Conservation (phyloP, 1,284 basidiomycete genomes). For the Neotropicomus parvogracilis region DNA sequence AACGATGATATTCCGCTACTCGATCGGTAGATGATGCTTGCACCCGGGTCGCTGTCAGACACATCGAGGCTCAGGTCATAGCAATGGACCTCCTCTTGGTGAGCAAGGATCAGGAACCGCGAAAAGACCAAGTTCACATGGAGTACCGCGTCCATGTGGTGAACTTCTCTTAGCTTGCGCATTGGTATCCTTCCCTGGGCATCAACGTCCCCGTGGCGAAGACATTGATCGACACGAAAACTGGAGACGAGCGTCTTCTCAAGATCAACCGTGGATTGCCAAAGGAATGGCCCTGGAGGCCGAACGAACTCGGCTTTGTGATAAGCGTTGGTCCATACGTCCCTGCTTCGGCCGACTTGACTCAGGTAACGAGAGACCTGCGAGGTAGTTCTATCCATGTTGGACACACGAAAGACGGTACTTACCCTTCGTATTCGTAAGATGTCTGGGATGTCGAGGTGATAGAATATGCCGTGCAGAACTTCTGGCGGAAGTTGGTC, state of each 20-base stretch:
- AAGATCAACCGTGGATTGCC: conserved; percentile 13
- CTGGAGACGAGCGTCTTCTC: conserved; percentile 13
- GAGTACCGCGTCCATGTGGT: conserved; percentile 12
- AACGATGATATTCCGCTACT: conserved; percentile 9
- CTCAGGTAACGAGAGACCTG: conserved; percentile 4
- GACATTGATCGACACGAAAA: conserved; percentile 9
- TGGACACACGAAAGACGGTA: background rate
- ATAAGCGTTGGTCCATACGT: conserved; percentile 20
- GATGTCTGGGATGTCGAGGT: conserved; percentile 18
- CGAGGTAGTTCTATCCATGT: no score
- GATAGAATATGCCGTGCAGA: conserved; percentile 6
- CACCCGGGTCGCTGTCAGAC: conserved; percentile 2
- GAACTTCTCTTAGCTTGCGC: conserved; percentile 11
- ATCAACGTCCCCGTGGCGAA: background rate
- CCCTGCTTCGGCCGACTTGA: background rate
- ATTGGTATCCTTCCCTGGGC: background rate
- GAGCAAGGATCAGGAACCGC: conserved; percentile 20
- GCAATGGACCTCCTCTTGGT: conserved; percentile 17
- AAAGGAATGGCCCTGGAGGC: conserved; percentile 22
- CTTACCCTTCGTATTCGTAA: conserved; percentile 19
- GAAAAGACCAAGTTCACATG: conserved; percentile 14
- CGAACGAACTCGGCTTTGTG: conserved; percentile 12
- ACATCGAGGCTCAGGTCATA: conserved; percentile 17
- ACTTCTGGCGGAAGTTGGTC: conserved; percentile 14
- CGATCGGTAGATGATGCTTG: conserved; percentile 14